Conservation (phyloP, 768 basidiomycete species). For the Pleurotus platypus region DNA sequence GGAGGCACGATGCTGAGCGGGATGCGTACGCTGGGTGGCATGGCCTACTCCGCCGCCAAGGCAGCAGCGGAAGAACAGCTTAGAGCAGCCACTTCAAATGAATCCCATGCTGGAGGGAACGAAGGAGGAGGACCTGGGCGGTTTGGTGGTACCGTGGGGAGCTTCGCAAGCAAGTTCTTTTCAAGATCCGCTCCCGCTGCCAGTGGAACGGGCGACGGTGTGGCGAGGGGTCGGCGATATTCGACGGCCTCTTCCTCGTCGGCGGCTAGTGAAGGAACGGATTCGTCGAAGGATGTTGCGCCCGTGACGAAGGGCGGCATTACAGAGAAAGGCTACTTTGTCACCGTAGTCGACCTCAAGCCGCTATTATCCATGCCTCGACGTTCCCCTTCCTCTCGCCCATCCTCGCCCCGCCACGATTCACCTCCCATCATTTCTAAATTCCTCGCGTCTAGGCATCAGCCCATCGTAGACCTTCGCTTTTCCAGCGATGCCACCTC, state of each 20-base stretch:
- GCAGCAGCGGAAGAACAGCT: constrained; percentile 5
- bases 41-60: constrained; percentile 52
- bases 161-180: constrained; percentile 39
- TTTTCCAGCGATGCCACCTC: constrained; percentile 56
- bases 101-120: constrained; percentile 7
- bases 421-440: constrained; percentile 35
- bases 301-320: constrained; percentile 14
- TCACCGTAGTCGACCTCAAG: constrained; percentile 56
- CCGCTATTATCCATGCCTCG: constrained; percentile 15
- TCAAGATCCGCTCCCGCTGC: constrained; percentile 62
- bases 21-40: constrained; percentile 59
- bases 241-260: constrained; percentile 13
- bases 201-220: constrained; percentile 10
- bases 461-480: constrained; percentile 40
- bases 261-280: not conserved
- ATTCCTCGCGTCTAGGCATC: constrained; percentile 44
- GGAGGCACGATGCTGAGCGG: constrained; percentile 63
- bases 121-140: not conserved
- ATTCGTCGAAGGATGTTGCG: constrained; percentile 15
- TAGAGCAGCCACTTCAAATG: constrained; percentile 18
- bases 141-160: constrained; percentile 18
- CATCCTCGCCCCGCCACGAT: not conserved
- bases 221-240: constrained; percentile 19
- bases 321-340: constrained; percentile 34
- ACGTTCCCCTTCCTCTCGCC: not conserved